Percentiles rank a stretch among this genome's conserved stretches.
Conservation (phyloP, 2,329 filamentous ascomycete genomes). For the Polychaeton citri region DNA sequence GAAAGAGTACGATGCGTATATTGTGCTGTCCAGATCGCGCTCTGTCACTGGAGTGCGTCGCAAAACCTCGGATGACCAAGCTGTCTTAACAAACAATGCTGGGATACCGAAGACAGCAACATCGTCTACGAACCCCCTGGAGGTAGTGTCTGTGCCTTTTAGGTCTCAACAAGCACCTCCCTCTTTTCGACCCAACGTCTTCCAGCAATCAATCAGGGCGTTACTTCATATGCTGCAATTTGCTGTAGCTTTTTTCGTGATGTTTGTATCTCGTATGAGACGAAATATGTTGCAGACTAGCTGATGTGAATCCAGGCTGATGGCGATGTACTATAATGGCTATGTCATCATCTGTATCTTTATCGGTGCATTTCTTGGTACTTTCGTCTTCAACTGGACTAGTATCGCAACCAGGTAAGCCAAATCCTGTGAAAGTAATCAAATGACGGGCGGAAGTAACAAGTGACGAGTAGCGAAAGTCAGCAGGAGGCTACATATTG, state of each 20-base stretch:
- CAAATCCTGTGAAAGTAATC: background rate
- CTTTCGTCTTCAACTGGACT: conserved; percentile 64
- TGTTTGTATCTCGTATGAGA: too few relatives aligned
- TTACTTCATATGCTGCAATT: conserved; percentile 59
- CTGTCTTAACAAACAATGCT: too few relatives aligned
- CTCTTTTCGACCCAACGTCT: conserved; percentile 39
- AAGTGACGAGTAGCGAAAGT: background rate
- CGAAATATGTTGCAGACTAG: too few relatives aligned
- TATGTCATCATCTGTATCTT: conserved; percentile 75
- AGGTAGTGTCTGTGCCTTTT: too few relatives aligned
- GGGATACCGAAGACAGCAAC: too few relatives aligned
- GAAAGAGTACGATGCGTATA: conserved; percentile 59
- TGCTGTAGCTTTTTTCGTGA: conserved; percentile 64
- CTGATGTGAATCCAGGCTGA: too few relatives aligned
- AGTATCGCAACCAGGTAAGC: background rate
- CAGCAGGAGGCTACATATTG: background rate
- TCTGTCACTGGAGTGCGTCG: too few relatives aligned
- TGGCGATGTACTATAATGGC: conserved; percentile 52
- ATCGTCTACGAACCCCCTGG: too few relatives aligned
- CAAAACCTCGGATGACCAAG: too few relatives aligned
- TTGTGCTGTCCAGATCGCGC: conserved; percentile 35
- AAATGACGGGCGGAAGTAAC: background rate
- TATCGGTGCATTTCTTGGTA: conserved; percentile 59
- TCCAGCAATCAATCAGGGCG: conserved; percentile 55
- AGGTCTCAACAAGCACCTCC: background rate